Base-by-base conservation (phyloP, 31 red algal genomes). In the Asparagopsis taxiformis region DNA sequence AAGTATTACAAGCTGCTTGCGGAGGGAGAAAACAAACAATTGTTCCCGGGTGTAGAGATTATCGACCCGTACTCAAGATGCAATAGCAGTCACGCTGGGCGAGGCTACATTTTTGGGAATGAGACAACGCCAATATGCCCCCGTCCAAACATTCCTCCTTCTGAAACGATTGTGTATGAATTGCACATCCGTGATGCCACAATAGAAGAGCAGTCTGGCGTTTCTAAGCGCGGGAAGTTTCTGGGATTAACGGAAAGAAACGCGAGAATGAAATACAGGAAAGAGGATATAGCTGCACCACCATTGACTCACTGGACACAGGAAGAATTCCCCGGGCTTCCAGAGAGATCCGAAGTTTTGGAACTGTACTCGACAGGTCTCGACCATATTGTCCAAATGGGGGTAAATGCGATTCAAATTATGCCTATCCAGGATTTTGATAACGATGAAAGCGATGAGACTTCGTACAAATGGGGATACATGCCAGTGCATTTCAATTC, bases 371-470 rank as follows among this genome's bases (percentile, higher is more conserved):
- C 76, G 7, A 84, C 93, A 4, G 87, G 75, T n/a, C 50, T 99
- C 1, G 91, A 95, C 39, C 92, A 99, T 51, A 77, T 99, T 59
- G 72, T 69, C 1, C 76, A 88, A 61, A 81, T 99, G 81, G 96
- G 96, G 23, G 91, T 95, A n/a, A 99, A 53, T n/a, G 58, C 82
- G 1, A 65, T 99, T 54, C 87, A 99, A 46, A 74, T 99, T 32
- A 51, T 99, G 59, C 96, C 96, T 4, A 71, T 92, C 17, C 78
- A 94, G 52, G 91, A 94, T 66, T 94, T 94, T 74, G 84, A 89
- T 34, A 89, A 94, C 24, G 53, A 78, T 24, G 78, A 89, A 54
- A 51, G 21, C 22, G 74, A 85, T 30, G 67, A 82, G 0, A n/a
- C 3, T 0, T 16, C 71, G 33, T 94, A 94, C 60, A 41, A 60